Evolutionary conservation across 768 basidiomycete genomes (phyloP).

Genomic region (Leccinum disarticulatum): DNA sequence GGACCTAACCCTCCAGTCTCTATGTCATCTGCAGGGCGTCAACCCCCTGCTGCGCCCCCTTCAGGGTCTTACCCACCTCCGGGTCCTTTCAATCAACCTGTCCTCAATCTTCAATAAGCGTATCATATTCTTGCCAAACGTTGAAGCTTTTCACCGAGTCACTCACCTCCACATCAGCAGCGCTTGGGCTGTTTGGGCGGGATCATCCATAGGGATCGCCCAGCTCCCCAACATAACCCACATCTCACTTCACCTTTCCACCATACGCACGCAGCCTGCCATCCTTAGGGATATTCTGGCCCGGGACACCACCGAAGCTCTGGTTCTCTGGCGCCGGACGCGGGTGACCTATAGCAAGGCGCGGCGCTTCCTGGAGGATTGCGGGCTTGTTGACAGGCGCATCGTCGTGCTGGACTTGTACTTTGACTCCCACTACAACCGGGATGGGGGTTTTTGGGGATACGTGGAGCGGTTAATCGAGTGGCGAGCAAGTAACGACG

Average conservation of each 20-base stretch:
- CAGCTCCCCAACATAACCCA: background rate
- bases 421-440: background rate
- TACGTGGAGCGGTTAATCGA: background rate
- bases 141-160: background rate
- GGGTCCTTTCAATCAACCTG: background rate
- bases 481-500: too few species aligned
- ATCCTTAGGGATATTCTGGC: background rate
- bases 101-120: background rate
- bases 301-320: background rate
- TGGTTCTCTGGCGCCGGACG: background rate
- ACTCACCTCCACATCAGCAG: background rate
- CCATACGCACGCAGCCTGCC: background rate
- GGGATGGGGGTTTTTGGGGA: background rate
- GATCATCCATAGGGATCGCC: background rate
- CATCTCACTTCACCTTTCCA: background rate
- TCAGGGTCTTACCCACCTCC: background rate
- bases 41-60: background rate
- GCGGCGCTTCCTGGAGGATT: background rate
- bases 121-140: background rate
- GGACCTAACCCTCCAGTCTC: background rate
- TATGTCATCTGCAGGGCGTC: background rate
- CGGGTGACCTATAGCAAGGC: background rate
- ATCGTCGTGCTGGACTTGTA: background rate
- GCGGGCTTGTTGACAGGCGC: background rate
- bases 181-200: background rate